Base-by-base conservation (phyloP, 2,329 filamentous ascomycete species). In the Helminthosporium solani region DNA sequence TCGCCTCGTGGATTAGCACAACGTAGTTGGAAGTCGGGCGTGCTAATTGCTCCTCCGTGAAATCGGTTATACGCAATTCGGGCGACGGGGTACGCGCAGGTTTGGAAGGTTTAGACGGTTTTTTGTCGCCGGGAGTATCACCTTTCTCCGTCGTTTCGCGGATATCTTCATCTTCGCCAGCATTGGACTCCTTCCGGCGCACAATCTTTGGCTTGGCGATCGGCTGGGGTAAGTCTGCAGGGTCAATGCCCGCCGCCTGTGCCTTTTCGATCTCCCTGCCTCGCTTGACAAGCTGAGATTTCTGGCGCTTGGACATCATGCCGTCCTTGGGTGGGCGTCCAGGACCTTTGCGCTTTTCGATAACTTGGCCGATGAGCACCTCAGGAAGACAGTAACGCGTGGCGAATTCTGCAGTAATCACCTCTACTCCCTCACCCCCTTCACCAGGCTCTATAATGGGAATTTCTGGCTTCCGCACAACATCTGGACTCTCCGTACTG, bases 281-380 rank as follows among this genome's bases (percentile, higher is more conserved):
- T 49, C 78, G 74, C 66, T 85, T 86, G 70, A 85, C 82, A 7
- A 84, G 77, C 38, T 83, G 67, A 15, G 82, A 77, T 55, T 85
- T 79, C 60, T 90, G 85, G 46, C 88, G 78, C 70, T 90, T 90
- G 1, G 87, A 91, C 82, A 90, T 88, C 63, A 90, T 80, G 21
- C 88, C 88, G 60, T 91, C 87, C 72, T 91, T 91, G 0, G 88
- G 88, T 16, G 88, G 88, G 42, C 88, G 76, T n/a, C 88, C 88
- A 8, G 88, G 88, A 12, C 88, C 88, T 56, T 87, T 83, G 52
- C 86, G 85, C 70, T 82, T 86, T 44, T 65, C 64, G 8, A 70
- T 56, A 21, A 82, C 79, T 23, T 82, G 70, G 5, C 76, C 70
- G 21, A 71, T 61, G 16, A 67, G 59, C 14, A 58, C 60, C 12